These are phyloP conservation scores for Stachybotrys echinatus DNA, from an alignment of 2,329 filamentous ascomycete genomes.

Conservation along the genomic window DNA sequence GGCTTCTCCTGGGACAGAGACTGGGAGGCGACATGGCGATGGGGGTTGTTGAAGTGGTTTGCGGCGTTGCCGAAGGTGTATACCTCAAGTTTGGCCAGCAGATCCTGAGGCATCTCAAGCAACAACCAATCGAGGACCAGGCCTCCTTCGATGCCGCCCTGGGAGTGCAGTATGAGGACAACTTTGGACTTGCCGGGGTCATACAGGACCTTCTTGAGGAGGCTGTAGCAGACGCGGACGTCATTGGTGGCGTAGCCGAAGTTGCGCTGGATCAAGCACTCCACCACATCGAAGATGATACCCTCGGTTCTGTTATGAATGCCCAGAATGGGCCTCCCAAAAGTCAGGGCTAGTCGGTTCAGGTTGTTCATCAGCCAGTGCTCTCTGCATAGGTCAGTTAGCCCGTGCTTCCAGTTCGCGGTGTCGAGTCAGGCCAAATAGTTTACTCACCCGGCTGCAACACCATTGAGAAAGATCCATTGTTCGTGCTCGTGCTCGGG, in stretches of 20 bases:
- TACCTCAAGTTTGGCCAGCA: slow-evolving; percentile 66
- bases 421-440: no score
- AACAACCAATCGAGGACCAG: slow-evolving; percentile 73
- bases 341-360: slow-evolving; percentile 65
- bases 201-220: slow-evolving; percentile 59
- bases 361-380: slow-evolving; percentile 68
- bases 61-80: slow-evolving; percentile 76
- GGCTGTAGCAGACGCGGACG: slow-evolving; percentile 55
- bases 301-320: slow-evolving; percentile 74
- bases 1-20: slow-evolving; percentile 25
- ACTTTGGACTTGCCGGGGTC: slow-evolving; percentile 60
- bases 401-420: no score
- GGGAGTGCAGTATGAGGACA: slow-evolving; percentile 69
- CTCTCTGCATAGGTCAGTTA: slow-evolving; percentile 30
- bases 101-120: slow-evolving; percentile 61
- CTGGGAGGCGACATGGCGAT: slow-evolving; percentile 44
- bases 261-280: slow-evolving; percentile 73
- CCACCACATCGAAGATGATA: slow-evolving; percentile 69
- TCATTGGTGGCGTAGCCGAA: slow-evolving; percentile 68
- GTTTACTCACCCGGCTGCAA: slow-evolving; percentile 51
- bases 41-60: slow-evolving; percentile 78
- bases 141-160: slow-evolving; percentile 70
- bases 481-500: slow-evolving; percentile 56
- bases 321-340: slow-evolving; percentile 64
- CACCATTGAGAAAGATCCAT: slow-evolving; percentile 79